Base-by-base conservation (phyloP, 2,329 filamentous ascomycete genomes). In the Knoxdaviesia capensis region DNA sequence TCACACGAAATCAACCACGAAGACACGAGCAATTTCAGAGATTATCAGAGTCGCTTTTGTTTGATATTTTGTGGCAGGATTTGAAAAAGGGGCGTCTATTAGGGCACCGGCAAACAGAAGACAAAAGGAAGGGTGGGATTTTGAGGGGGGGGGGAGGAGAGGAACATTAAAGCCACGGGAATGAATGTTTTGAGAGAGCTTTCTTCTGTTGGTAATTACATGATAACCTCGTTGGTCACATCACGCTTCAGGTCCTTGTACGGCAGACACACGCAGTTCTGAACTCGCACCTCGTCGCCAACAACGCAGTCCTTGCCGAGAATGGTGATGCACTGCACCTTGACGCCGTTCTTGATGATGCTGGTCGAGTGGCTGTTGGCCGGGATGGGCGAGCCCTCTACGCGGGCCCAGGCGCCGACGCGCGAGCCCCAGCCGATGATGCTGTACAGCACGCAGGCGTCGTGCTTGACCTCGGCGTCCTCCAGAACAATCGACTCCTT, bases 161-260 rank as follows among this genome's bases (percentile, higher is more conserved):
- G n/a, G 20, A 20, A 20, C 20, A 20, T 20, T 20, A 20, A 20
- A 20, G 20, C 20, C 20, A 20, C 3, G 20, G 20, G 20, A 20
- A 20, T 20, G 20, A 20, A 3, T 20, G 2, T 20, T 20, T 40
- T n/a, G 31, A 40, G 39, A 33, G 29, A 40, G 10, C 4, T 32
- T 35, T 28, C 31, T 38, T 20, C 20, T 20, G 20, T 20, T 20
- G 20, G 20, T 20, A 20, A 20, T 69, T 73, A 94, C 87, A 94
- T 94, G 59, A 94, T 94, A 54, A 94, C 83, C 58, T 80, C 75
- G 54, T 88, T 87, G 47, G 75, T 62, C 45, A 93, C 85, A 59
- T 93, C 85, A 80, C 87, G 75, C 76, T 94, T 96, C 59, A 98
- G 64, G 65, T 96, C 90, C 72, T 98, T 98, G 63, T 87, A 94